Percentiles rank a stretch among this genome's conserved stretches.
These are phyloP conservation scores for Talaromyces sp. DNA, from an alignment of 2,329 filamentous ascomycete species.

Conservation along the genomic window DNA sequence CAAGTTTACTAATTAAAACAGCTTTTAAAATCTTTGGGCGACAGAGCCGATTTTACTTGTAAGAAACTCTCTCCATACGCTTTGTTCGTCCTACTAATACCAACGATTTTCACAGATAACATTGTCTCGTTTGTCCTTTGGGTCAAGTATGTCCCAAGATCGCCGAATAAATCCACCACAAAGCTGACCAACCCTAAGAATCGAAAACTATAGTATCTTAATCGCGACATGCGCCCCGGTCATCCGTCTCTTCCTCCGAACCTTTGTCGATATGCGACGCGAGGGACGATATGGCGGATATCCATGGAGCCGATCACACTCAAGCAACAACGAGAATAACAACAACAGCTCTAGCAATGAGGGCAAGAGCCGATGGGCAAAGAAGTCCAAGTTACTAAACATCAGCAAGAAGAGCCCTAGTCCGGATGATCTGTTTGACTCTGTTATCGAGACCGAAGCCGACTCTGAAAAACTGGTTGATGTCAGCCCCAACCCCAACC, in stretches of 20 bases:
- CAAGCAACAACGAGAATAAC: conserved; percentile 14
- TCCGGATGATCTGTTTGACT: neutral
- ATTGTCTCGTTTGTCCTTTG: conserved; percentile 31
- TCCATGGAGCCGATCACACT: conserved; percentile 17
- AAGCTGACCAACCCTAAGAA: conserved; percentile 17
- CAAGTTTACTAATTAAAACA: conserved; percentile 10
- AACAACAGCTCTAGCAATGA: neutral
- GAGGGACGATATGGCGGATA: conserved; percentile 18
- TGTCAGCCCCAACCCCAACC: neutral
- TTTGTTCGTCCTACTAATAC: neutral
- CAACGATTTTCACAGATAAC: conserved; percentile 18
- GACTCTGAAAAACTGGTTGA: neutral
- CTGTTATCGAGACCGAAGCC: neutral
- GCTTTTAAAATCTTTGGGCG: conserved; percentile 29
- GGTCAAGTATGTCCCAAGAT: conserved; percentile 27
- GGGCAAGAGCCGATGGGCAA: neutral
- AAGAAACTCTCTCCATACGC: neutral
- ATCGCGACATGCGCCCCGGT: conserved; percentile 31
- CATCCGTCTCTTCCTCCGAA: conserved; percentile 27
- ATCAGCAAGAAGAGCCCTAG: neutral
- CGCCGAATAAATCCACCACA: neutral
- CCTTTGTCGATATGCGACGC: conserved; percentile 22
- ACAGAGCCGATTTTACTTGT: conserved; percentile 30
- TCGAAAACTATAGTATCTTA: conserved; percentile 34
- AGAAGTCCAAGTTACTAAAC: neutral